Evolutionary conservation across 202 grass and related monocot genomes (phyloP).

Genomic region (Panicum hallii): DNA sequence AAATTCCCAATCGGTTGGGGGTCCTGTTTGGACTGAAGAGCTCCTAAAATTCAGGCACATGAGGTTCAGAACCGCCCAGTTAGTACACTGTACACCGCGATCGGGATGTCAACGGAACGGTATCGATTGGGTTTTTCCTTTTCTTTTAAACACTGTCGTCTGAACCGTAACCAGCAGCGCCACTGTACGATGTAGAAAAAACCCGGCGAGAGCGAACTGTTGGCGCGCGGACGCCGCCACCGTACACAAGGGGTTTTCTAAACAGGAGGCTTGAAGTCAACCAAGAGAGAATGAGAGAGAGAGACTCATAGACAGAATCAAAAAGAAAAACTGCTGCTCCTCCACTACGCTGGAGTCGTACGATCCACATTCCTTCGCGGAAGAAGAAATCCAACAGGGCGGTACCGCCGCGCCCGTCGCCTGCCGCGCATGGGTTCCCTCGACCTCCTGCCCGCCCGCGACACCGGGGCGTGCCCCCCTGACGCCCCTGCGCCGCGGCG

Average conservation of each 20-base stretch:
- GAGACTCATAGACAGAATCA: too few species aligned
- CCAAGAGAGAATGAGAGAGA: not conserved
- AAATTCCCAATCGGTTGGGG: not conserved
- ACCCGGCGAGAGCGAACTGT: not conserved
- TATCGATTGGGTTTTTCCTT: not conserved
- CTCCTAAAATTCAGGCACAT: not conserved
- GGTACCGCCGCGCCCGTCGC: not conserved
- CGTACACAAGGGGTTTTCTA: not conserved
- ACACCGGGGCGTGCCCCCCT: conserved; percentile 48
- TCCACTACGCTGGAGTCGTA: too few species aligned
- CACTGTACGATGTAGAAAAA: too few species aligned
- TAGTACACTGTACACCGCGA: not conserved
- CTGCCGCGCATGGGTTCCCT: not conserved
- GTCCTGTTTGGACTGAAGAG: conserved; percentile 10
- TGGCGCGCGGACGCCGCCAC: not conserved
- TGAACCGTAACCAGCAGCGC: not conserved
- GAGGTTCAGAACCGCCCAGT: not conserved
- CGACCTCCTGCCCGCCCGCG: conserved; percentile 12
- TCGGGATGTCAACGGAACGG: not conserved
- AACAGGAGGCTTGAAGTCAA: not conserved
- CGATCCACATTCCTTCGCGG: not conserved
- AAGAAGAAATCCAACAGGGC: conserved; percentile 14
- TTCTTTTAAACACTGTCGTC: not conserved
- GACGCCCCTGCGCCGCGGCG: conserved; percentile 10
- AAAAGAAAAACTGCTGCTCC: not conserved